A percentile compares a stretch with the other conserved stretches of the same genome.
phyloP scores from a whole-genome alignment of 371 early-diverging fungal genomes.

The Lichtheimia corymbifera region DNA sequence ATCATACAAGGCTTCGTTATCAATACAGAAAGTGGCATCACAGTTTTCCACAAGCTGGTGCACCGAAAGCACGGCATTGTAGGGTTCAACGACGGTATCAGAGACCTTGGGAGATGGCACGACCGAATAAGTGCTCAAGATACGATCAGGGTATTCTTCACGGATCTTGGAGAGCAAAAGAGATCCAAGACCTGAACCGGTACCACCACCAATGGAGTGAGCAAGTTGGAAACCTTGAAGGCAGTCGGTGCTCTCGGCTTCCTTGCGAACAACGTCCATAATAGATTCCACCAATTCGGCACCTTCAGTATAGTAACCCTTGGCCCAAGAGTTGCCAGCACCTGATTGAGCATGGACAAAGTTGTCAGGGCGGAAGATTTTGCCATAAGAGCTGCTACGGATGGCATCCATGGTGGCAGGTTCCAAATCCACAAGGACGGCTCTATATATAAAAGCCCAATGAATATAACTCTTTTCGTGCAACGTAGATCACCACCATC shows the following conservation, averaged over 20 bases:
- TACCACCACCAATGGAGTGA: conserved; percentile 88
- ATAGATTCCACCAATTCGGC: conserved; percentile 83
- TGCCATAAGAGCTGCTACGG: conserved; percentile 65
- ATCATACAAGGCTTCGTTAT: conserved; percentile 94
- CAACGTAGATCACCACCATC: too few relatives aligned
- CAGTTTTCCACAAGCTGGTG: conserved; percentile 89
- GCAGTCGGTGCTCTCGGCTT: conserved; percentile 79
- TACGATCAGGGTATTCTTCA: conserved; percentile 90
- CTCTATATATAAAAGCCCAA: conserved; percentile 63
- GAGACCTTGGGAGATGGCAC: conserved; percentile 90
- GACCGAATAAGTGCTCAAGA: conserved; percentile 91
- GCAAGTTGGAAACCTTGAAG: conserved; percentile 87
- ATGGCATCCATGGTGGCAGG: conserved; percentile 98
- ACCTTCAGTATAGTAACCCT: conserved; percentile 90
- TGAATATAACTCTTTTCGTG: too few relatives aligned
- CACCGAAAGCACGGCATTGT: conserved; percentile 84
- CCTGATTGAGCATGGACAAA: conserved; percentile 82
- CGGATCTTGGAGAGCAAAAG: conserved; percentile 81
- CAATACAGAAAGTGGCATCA: conserved; percentile 96
- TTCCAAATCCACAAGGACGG: conserved; percentile 97
- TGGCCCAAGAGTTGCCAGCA: conserved; percentile 92
- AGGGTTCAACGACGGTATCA: conserved; percentile 90
- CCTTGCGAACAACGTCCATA: conserved; percentile 81
- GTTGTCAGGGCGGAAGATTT: conserved; percentile 85
- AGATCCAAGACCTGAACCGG: conserved; percentile 86